These are phyloP conservation scores for Geotrichum macrosporum DNA, from an alignment of 1,139 yeast genomes.

Conservation along the genomic window DNA sequence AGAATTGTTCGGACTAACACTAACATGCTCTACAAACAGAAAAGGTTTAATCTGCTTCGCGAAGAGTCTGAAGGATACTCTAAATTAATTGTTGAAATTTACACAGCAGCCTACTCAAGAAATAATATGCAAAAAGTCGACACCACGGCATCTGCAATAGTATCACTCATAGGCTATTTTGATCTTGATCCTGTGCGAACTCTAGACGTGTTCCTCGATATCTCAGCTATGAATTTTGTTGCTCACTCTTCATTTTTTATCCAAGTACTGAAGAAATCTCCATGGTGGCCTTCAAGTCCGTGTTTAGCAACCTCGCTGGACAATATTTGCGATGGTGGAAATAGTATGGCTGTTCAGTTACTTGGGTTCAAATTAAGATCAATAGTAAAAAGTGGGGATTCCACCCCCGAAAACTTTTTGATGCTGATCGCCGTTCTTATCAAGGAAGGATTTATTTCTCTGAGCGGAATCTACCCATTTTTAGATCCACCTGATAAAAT, in stretches of 20 bases:
- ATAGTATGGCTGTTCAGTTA: slow-evolving; percentile 54
- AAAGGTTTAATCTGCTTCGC: slow-evolving; percentile 65
- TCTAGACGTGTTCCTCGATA: slow-evolving; percentile 56
- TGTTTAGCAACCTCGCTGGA: slow-evolving; percentile 38
- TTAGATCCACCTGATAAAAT: slow-evolving; percentile 46
- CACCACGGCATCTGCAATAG: slow-evolving; percentile 49
- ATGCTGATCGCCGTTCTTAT: slow-evolving; percentile 52
- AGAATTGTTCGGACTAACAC: slow-evolving; percentile 46
- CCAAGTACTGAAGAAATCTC: slow-evolving; percentile 47
- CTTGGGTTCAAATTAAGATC: slow-evolving; percentile 52
- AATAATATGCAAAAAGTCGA: slow-evolving; percentile 45
- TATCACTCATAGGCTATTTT: slow-evolving; percentile 68
- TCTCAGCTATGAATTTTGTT: slow-evolving; percentile 46
- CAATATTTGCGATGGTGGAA: slow-evolving; percentile 51
- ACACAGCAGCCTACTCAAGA: slow-evolving; percentile 42
- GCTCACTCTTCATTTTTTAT: slow-evolving; percentile 48
- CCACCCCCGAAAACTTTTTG: slow-evolving; percentile 46
- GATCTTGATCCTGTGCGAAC: slow-evolving; percentile 71
- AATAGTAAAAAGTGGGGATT: slow-evolving; percentile 36
- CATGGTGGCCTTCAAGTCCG: slow-evolving; percentile 60
- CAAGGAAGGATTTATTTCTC: slow-evolving; percentile 64
- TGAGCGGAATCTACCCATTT: slow-evolving; percentile 58
- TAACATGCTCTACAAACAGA: slow-evolving; percentile 55
- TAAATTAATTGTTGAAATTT: slow-evolving; percentile 53
- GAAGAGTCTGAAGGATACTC: slow-evolving; percentile 84